A percentile compares a stretch with the other conserved stretches of the same genome.
These are phyloP conservation scores for Rubia tinctorum DNA, from an alignment of 305 asterid species.

Conservation along the genomic window DNA sequence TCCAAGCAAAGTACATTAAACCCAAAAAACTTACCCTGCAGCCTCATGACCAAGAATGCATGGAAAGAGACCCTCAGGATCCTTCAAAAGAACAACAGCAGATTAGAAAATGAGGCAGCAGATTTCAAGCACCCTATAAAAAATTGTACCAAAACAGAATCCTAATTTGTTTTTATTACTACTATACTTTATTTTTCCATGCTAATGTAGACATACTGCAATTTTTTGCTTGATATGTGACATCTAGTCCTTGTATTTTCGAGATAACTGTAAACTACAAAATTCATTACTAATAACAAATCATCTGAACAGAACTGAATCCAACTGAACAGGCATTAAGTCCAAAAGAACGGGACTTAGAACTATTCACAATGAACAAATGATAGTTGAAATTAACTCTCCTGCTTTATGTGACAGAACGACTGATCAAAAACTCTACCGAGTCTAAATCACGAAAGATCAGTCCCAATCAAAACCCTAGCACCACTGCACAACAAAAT, in stretches of 20 bases:
- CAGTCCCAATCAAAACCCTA: neutral
- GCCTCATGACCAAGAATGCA: slow-evolving; percentile 99
- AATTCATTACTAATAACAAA: too few relatives aligned
- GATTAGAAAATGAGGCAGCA: slow-evolving; percentile 11
- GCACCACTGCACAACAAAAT: neutral
- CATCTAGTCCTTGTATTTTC: too few relatives aligned
- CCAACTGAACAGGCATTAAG: neutral
- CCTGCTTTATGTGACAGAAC: neutral
- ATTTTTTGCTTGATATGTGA: too few relatives aligned
- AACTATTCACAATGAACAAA: neutral
- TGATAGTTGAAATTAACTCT: neutral
- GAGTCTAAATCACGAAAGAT: neutral
- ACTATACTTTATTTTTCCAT: neutral
- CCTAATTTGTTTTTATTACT: neutral
- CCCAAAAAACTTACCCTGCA: slow-evolving; percentile 64
- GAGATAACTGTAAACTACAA: too few relatives aligned
- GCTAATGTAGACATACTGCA: neutral
- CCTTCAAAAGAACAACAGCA: slow-evolving; percentile 42
- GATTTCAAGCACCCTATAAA: neutral
- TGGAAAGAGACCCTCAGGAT: slow-evolving; percentile 99
- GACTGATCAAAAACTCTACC: neutral
- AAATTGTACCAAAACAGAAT: neutral
- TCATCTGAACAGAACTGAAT: neutral
- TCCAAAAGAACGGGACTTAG: neutral
- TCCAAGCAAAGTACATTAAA: neutral